Conservation (phyloP, 208 protist genomes). For the Vickermania ingenoplastis region DNA sequence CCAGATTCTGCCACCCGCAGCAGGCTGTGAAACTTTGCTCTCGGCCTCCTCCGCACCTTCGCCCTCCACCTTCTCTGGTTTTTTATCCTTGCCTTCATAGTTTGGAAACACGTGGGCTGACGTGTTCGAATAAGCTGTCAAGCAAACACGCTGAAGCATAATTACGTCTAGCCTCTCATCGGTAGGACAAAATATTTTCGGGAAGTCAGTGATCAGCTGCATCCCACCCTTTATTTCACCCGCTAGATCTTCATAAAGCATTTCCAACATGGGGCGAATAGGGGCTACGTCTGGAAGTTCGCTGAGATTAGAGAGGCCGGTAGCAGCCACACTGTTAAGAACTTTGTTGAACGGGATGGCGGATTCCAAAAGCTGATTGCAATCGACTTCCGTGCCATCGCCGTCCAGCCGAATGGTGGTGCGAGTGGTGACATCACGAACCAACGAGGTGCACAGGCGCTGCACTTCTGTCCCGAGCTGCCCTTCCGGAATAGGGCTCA, state of each 20-base stretch:
- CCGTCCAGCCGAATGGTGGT: conserved; percentile 43
- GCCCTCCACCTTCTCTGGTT: neutral
- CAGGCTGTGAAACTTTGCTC: conserved; percentile 25
- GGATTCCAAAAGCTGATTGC: conserved; percentile 29
- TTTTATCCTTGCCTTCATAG: conserved; percentile 2
- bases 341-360: conserved; percentile 48
- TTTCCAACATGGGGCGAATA: conserved; percentile 63
- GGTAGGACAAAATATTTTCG: conserved; percentile 51
- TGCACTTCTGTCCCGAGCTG: conserved; percentile 57
- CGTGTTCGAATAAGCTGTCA: conserved; percentile 64
- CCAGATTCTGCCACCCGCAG: conserved; percentile 53
- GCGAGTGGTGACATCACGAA: conserved; percentile 65
- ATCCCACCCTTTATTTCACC: conserved; percentile 33
- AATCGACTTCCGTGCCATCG: conserved; percentile 67
- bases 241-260: conserved; percentile 77
- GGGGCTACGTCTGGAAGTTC: conserved; percentile 18
- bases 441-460: conserved; percentile 57
- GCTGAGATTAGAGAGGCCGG: neutral
- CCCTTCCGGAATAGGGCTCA: conserved; percentile 14
- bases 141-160: conserved; percentile 40
- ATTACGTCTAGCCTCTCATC: conserved; percentile 68
- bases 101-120: conserved; percentile 9
- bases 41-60: neutral
- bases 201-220: conserved; percentile 55
- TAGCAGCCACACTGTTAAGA: conserved; percentile 12